Evolutionary conservation across 371 early-diverging fungal genomes (phyloP).

Genomic region (Caulochytrium protostelioides): DNA sequence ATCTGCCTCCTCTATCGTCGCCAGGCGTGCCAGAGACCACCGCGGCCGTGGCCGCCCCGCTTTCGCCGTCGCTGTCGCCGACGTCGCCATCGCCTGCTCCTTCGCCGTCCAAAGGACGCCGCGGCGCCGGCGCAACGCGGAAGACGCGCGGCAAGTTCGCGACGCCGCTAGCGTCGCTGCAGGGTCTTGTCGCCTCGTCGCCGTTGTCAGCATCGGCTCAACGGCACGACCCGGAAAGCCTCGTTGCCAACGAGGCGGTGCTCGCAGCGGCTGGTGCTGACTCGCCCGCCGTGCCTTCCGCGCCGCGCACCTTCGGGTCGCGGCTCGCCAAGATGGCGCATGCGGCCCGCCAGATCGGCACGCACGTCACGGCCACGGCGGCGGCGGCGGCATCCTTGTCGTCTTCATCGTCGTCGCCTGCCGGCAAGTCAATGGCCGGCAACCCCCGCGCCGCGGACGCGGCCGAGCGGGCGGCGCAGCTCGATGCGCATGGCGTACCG

Average conservation of each 20-base stretch:
- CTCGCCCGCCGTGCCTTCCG: constrained; percentile 15
- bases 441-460: constrained; percentile 6
- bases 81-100: too few species aligned
- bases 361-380: neutral
- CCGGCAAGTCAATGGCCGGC: neutral
- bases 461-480: constrained; percentile 6
- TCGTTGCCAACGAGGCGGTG: constrained; percentile 12
- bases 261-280: constrained; percentile 17
- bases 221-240: constrained; percentile 9
- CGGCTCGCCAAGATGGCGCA: constrained; percentile 10
- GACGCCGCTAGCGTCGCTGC: too few species aligned
- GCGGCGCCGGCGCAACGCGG: too few species aligned
- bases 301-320: constrained; percentile 13
- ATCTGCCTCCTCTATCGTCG: too few species aligned
- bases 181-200: constrained; percentile 17
- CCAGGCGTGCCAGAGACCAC: too few species aligned
- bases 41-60: too few species aligned
- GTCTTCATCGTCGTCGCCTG: neutral
- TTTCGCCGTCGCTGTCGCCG: too few species aligned
- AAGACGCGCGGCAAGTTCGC: too few species aligned
- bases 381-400: constrained; percentile 2
- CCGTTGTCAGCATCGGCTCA: constrained; percentile 28
- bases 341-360: constrained; percentile 3
- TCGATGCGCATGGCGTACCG: constrained; percentile 9
- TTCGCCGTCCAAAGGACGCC: too few species aligned